Base-by-base conservation (phyloP, 2,329 filamentous ascomycete genomes). In the Aspergillus sp. region DNA sequence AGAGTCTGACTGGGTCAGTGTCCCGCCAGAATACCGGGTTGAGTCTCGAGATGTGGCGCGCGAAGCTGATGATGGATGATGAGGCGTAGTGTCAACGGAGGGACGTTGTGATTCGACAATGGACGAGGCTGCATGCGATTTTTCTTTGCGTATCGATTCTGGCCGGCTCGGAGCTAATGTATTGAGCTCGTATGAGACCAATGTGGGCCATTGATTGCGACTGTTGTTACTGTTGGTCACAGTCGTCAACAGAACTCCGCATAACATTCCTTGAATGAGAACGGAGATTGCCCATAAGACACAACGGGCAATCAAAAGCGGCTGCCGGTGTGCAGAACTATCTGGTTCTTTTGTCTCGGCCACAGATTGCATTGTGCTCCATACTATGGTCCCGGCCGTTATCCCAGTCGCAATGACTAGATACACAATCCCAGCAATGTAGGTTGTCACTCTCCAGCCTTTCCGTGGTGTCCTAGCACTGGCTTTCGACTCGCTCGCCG, bases 221-320 rank as follows among this genome's bases (percentile, higher is more conserved):
- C 34, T 30, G 22, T 54, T 42, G n/a, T 54, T 53, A 45, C 44
- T 57, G 36, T 38, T 38, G 18, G 48, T 55, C 56, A 64, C 36
- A 22, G 59, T 59, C 5, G 62, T 58, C 39, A 70, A 53, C n/a
- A 73, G 52, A 43, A 62, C 66, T 11, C 71, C 70, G 48, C 64
- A 71, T 45, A 71, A 68, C 4, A 70, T 47, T 13, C 68, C 67
- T 51, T 76, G 68, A 3, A 56, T 49, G 11, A 74, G 65, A 9
- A 74, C 60, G 2, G 72, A 72, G 3, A 72, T 50, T 3, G 65
- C 64, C 71, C 72, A 75, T 38, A 72, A 58, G 9, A 72, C 66
- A 53, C 75, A 74, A 42, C 78, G 74, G 18, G 68, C 68, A 32
- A 72, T 64, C 39, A 76, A 64, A 15, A 70, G 49, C 1, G 61